A percentile compares a stretch with the other conserved stretches of the same genome.
Conservation (phyloP, 2,329 filamentous ascomycete species). For the Madurella mycetomatis region DNA sequence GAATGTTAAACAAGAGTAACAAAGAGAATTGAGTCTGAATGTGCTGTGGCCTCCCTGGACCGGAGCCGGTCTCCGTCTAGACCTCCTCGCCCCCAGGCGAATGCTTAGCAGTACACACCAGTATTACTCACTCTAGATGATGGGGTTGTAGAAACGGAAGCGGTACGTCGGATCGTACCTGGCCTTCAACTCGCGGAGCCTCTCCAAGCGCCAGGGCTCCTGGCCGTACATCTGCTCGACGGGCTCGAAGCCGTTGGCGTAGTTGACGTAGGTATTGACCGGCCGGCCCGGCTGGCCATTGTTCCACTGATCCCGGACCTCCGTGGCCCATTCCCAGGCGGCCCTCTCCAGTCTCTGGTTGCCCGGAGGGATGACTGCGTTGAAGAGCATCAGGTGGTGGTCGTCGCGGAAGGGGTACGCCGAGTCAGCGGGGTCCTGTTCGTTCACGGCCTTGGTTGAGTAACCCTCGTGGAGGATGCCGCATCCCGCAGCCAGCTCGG, state of each 20-base stretch:
- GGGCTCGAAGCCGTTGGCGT: slow-evolving; percentile 10
- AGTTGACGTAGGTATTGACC: slow-evolving; percentile 16
- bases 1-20: no score
- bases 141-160: background rate
- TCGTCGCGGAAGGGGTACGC: slow-evolving; percentile 2
- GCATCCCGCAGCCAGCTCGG: slow-evolving; percentile 7
- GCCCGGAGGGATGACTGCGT: background rate
- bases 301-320: slow-evolving; percentile 5
- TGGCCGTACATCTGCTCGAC: slow-evolving; percentile 13
- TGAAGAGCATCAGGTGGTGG: slow-evolving; percentile 1
- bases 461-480: slow-evolving; percentile 27
- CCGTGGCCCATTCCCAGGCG: slow-evolving; percentile 2
- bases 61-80: no score
- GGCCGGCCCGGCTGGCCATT: background rate
- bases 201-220: slow-evolving; percentile 10
- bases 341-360: background rate
- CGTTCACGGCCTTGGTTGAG: slow-evolving; percentile 14
- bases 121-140: background rate
- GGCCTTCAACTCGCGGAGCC: slow-evolving; percentile 14
- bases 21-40: no score
- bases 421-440: background rate
- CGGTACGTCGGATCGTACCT: slow-evolving; percentile 13
- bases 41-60: no score
- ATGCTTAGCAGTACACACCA: no score
- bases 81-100: no score